Evolutionary conservation across 176 grass and related monocot genomes (phyloP), one percentile per base, ranked within the genome.

Genomic region (Alopecurus myosuroides): DNA sequence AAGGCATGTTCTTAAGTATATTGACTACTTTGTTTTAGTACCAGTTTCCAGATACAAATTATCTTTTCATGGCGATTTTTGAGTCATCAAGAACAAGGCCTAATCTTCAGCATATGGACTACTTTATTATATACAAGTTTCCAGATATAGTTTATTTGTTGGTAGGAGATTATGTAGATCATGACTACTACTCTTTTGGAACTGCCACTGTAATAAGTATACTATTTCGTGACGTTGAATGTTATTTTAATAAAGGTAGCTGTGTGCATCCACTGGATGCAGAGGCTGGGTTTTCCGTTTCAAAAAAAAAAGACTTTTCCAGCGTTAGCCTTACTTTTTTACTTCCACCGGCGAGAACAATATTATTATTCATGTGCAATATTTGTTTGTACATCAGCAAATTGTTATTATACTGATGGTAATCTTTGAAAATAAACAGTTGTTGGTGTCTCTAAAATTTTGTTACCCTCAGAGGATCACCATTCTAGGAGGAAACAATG

Each of bases 161-260:
- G 81, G 95, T 98, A 93, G 95, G 95, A 75, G 95, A 98, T 95
- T 98, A 98, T 35, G 95, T 98, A 45, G 95, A 98, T 39, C 93
- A 91, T 95, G 95, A 93, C 9, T 95, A 95, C 80, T 98, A 95
- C 79, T 98, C 95, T 4, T 91, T 98, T 6, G 95, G 95, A 93
- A 98, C 95, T 88, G 95, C 95, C 68, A 95, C 93, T 37, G 95
- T 95, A 89, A 90, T 87, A 82, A 36, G 53, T 42, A 33, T 66
- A 31, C 51, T n/a, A n/a, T n/a, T n/a, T n/a, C n/a, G n/a, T n/a
- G n/a, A n/a, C n/a, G n/a, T n/a, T n/a, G n/a, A n/a, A n/a, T n/a
- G n/a, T n/a, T n/a, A n/a, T n/a, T n/a, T n/a, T n/a, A n/a, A n/a
- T n/a, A n/a, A n/a, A n/a, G n/a, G n/a, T n/a, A n/a, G n/a, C n/a